phyloP scores from a whole-genome alignment of 1,284 basidiomycete species.

The Ustilago nuda region DNA sequence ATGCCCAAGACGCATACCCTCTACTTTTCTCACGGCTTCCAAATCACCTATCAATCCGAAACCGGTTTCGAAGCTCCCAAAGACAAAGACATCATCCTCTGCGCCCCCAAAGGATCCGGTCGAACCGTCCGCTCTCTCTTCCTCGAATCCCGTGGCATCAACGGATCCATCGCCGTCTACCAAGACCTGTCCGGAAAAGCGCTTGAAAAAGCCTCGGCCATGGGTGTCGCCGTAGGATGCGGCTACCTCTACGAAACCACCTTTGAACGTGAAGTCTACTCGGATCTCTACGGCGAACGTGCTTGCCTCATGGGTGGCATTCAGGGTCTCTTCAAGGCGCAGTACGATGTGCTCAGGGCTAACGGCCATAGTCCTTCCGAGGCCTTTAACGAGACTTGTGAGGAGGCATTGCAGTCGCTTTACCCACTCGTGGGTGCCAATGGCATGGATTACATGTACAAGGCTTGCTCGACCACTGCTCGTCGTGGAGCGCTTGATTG shows the following conservation, averaged over 20 bases:
- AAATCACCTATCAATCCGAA: constrained; percentile 97
- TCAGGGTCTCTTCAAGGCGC: constrained; percentile 98
- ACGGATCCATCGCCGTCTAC: constrained; percentile 86
- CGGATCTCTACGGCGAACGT: constrained; percentile 99
- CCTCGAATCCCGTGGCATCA: constrained; percentile 99
- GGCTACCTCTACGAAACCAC: constrained; percentile 99
- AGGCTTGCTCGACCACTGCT: constrained; percentile 96
- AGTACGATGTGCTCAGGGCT: constrained; percentile 98
- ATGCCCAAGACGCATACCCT: constrained; percentile 99
- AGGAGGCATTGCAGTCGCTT: constrained; percentile 98
- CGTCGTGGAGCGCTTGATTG: constrained; percentile 98
- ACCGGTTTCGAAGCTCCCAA: constrained; percentile 90
- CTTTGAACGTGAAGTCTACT: constrained; percentile 99
- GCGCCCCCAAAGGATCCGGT: constrained; percentile 98
- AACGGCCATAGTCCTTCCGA: constrained; percentile 98
- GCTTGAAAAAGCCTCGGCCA: constrained; percentile 93
- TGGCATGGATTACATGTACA: constrained; percentile 98
- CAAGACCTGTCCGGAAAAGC: constrained; percentile 96
- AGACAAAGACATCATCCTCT: constrained; percentile 98
- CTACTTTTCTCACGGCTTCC: constrained; percentile 99
- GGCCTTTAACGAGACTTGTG: constrained; percentile 97
- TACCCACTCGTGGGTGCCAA: constrained; percentile 96
- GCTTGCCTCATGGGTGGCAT: constrained; percentile 99
- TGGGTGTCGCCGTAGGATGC: constrained; percentile 93
- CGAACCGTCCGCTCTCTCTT: constrained; percentile 99